Conservation (phyloP, 2,329 filamentous ascomycete species). For the Aspergillus eucalypticola region DNA sequence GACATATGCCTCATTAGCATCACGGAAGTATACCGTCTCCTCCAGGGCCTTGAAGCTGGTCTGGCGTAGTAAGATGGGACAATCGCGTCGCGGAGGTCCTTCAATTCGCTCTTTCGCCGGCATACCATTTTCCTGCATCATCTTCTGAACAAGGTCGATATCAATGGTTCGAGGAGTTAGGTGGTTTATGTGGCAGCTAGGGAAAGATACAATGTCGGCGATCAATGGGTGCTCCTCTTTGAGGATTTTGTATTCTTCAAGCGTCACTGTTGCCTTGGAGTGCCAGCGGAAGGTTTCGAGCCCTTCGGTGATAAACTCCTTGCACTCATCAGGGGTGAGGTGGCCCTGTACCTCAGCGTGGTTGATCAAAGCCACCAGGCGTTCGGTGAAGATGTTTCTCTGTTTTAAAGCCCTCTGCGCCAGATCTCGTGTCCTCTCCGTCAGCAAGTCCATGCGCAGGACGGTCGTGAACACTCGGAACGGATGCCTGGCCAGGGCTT, state of each 20-base stretch:
- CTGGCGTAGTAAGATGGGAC: slow-evolving; percentile 53
- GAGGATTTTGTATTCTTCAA: slow-evolving; percentile 47
- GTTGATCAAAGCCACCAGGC: slow-evolving; percentile 42
- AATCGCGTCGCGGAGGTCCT: slow-evolving; percentile 49
- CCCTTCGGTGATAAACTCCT: slow-evolving; percentile 46
- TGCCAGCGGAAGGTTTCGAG: slow-evolving; percentile 54
- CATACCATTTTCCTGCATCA: slow-evolving; percentile 47
- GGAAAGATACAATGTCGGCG: slow-evolving; percentile 50
- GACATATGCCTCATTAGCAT: slow-evolving; percentile 17
- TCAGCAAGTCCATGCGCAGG: slow-evolving; percentile 46
- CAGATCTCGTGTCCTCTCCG: slow-evolving; percentile 32
- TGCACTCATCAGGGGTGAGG: slow-evolving; percentile 34
- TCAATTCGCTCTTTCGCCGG: slow-evolving; percentile 54
- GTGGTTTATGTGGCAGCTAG: slow-evolving; percentile 55
- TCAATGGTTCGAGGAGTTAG: slow-evolving; percentile 55
- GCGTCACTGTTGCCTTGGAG: slow-evolving; percentile 41
- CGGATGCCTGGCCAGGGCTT: slow-evolving; percentile 45
- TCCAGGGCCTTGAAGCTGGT: slow-evolving; percentile 57
- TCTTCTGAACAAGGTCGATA: slow-evolving; percentile 47
- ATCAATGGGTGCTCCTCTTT: slow-evolving; percentile 50
- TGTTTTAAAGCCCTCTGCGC: slow-evolving; percentile 37
- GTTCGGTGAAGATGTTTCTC: slow-evolving; percentile 46
- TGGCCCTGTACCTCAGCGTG: slow-evolving; percentile 32
- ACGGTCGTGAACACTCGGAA: slow-evolving; percentile 50
- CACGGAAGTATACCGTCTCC: slow-evolving; percentile 48